These are phyloP conservation scores for Bipolaris oryzae DNA, from an alignment of 2,329 filamentous ascomycete species.

Conservation along the genomic window DNA sequence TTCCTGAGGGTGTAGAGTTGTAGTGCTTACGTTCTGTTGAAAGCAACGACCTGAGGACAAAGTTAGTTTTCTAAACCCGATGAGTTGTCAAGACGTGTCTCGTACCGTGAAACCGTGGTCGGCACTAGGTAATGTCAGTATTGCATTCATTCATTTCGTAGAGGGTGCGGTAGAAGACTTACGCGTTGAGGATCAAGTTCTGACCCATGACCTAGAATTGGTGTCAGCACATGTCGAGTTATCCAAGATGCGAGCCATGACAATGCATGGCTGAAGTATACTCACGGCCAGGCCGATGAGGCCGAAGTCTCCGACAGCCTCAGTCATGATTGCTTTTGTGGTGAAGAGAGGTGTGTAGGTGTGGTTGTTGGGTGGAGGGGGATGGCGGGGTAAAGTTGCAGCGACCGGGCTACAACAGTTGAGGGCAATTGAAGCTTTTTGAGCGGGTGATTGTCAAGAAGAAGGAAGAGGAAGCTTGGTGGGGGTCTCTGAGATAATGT, in stretches of 20 bases:
- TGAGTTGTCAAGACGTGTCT: background rate
- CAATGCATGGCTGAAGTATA: constrained; percentile 9
- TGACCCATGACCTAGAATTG: constrained; percentile 54
- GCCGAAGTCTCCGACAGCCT: constrained; percentile 57
- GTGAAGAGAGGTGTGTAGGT: constrained; percentile 5
- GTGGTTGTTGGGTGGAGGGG: constrained; percentile 4
- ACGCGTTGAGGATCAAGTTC: constrained; percentile 62
- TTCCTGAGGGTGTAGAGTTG: background rate
- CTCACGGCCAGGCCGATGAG: constrained; percentile 59
- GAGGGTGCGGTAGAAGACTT: constrained; percentile 32
- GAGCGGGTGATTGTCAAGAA: constrained; percentile 30
- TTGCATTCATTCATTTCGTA: constrained; percentile 20
- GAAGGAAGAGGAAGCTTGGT: constrained; percentile 24
- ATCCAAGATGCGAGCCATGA: background rate
- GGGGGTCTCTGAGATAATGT: constrained; percentile 45
- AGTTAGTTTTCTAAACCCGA: constrained; percentile 25
- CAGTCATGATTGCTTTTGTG: constrained; percentile 42
- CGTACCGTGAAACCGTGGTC: constrained; percentile 76
- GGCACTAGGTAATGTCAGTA: constrained; percentile 47
- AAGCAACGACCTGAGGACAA: constrained; percentile 71
- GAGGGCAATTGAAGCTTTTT: constrained; percentile 31
- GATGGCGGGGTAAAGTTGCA: constrained; percentile 40
- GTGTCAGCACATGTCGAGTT: constrained; percentile 24
- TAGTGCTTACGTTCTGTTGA: constrained; percentile 78
- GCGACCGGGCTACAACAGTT: constrained; percentile 39